Conservation (phyloP, 2,329 filamentous ascomycete species). For the Fusarium proliferatum region DNA sequence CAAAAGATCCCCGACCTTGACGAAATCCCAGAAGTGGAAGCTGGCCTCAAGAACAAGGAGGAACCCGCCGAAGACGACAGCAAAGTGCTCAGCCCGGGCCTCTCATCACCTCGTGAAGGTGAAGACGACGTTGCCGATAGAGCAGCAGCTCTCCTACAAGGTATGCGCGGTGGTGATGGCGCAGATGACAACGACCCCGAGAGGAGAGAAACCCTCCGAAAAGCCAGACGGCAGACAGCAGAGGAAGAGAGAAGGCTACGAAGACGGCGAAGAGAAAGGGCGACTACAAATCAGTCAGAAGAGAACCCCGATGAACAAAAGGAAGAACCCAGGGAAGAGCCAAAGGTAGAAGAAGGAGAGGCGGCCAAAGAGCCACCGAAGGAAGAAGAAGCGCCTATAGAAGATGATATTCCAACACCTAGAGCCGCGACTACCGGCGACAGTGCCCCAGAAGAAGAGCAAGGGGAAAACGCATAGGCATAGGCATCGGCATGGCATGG, state of each 20-base stretch:
- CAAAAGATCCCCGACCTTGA: constrained; percentile 82
- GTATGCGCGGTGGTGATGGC: constrained; percentile 77
- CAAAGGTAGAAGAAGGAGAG: constrained; percentile 25
- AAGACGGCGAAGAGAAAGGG: constrained; percentile 73
- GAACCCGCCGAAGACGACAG: constrained; percentile 60
- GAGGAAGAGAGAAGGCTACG: constrained; percentile 80
- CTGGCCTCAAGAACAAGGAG: constrained; percentile 49
- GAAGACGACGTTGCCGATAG: constrained; percentile 85
- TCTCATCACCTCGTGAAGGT: constrained; percentile 57
- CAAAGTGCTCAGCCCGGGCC: constrained; percentile 62
- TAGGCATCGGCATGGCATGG: constrained; percentile 19
- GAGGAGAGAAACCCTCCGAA: constrained; percentile 70
- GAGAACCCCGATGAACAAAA: constrained; percentile 39
- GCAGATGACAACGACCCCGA: constrained; percentile 62
- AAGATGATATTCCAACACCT: constrained; percentile 37
- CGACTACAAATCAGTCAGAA: constrained; percentile 52
- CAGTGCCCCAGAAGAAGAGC: constrained; percentile 27
- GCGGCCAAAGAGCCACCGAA: constrained; percentile 21
- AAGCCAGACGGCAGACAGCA: constrained; percentile 74
- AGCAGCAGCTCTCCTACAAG: constrained; percentile 84
- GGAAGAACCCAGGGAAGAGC: constrained; percentile 36
- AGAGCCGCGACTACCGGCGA: constrained; percentile 30
- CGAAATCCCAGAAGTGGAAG: constrained; percentile 69
- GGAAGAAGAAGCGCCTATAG: constrained; percentile 23
- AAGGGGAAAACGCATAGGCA: constrained; percentile 30